Conservation (phyloP, 108 stramenopile species). For the Bacterosira constricta region DNA sequence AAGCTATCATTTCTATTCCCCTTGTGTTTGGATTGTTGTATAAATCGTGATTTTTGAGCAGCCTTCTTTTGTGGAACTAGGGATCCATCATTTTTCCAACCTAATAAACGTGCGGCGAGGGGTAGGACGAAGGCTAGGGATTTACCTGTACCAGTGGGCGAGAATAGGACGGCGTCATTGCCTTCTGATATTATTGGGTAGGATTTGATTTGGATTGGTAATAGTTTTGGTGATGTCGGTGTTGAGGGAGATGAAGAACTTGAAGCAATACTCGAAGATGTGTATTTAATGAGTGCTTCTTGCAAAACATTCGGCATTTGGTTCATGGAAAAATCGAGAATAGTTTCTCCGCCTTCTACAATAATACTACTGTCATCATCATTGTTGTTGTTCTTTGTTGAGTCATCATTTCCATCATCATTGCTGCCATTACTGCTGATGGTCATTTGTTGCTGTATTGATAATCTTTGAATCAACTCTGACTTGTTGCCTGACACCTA, state of each 20-base stretch:
- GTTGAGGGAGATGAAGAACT: neutral
- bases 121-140: constrained; percentile 51
- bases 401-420: neutral
- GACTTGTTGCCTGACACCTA: constrained; percentile 24
- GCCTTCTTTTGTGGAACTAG: constrained; percentile 19
- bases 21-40: constrained; percentile 24
- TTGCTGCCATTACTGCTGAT: too few species aligned
- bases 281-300: constrained; percentile 30
- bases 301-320: constrained; percentile 18
- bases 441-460: constrained; percentile 14
- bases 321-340: constrained; percentile 1
- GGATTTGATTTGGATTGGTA: constrained; percentile 55
- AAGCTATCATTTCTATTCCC: constrained; percentile 38
- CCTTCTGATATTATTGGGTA: constrained; percentile 46
- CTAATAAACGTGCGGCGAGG: constrained; percentile 32
- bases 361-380: neutral
- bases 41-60: too few species aligned
- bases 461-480: constrained; percentile 28
- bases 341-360: neutral
- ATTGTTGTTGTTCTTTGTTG: neutral
- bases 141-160: constrained; percentile 59
- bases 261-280: constrained; percentile 6
- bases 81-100: constrained; percentile 38
- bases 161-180: constrained; percentile 50
- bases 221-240: constrained; percentile 27